Evolutionary conservation across 73 alveolate species (phyloP).

Genomic region (Tetrahymena thermophila): DNA sequence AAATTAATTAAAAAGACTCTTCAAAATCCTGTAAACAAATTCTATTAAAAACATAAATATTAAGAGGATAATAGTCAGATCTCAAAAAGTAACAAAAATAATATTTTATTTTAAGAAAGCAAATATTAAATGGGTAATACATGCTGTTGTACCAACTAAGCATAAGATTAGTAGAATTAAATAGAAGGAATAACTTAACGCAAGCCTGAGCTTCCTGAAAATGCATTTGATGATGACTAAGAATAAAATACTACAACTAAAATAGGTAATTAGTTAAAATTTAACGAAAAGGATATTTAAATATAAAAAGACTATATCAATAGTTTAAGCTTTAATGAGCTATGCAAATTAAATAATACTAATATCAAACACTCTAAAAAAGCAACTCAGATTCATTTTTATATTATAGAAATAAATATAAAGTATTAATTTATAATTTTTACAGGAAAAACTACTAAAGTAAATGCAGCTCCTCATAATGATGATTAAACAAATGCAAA

Average conservation of each 20-base stretch:
- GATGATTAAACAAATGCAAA: neutral
- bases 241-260: neutral
- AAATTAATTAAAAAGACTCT: neutral
- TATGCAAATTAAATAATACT: too few species aligned
- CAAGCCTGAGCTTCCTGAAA: constrained; percentile 1
- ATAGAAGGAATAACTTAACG: neutral
- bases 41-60: neutral
- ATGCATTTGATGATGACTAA: neutral
- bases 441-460: neutral
- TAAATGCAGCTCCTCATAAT: neutral
- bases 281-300: neutral
- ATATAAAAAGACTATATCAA: neutral
- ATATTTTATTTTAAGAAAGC: neutral
- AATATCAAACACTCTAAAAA: neutral
- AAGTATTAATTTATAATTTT: neutral
- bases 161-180: neutral
- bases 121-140: neutral
- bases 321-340: too few species aligned
- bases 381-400: neutral
- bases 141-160: neutral
- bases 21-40: neutral
- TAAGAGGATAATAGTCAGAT: neutral
- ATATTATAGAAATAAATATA: neutral
- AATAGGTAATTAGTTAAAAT: neutral
- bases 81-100: neutral